Evolutionary conservation across 23 red algal species (phyloP), one percentile per base, ranked within the genome.

Genomic region (Gracilaria domingensis): DNA sequence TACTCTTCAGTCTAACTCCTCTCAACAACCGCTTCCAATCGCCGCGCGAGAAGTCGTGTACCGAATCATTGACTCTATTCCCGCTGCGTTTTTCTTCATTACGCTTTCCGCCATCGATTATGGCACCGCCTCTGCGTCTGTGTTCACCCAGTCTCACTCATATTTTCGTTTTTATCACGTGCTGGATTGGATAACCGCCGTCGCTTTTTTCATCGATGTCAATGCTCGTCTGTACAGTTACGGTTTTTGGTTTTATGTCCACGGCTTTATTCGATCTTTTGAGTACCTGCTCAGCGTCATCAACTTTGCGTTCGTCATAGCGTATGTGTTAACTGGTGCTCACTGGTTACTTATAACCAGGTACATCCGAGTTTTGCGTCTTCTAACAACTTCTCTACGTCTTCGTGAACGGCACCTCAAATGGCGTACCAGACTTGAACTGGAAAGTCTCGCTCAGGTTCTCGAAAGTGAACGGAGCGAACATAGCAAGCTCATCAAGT

Each of bases 401-500:
- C 64, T 59, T 34, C 29, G 82, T 11, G 82, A 86, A 2, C 21
- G 82, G 53, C 58, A 73, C 21, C 42, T 86, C 60, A 86, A 86
- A 73, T 69, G 62, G 66, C 59, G 44, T 20, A 73, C 82, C 25
- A 37, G 60, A n/a, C 34, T 70, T 8, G 82, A 86, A 66, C 82
- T 86, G 25, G 82, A 86, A 51, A 75, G 54, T 48, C 87, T 91
- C 35, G 87, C 55, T 13, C n/a, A 48, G 7, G 47, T 91, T 14
- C 56, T 91, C n/a, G 87, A 79, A 12, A 65, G 23, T 14, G 87
- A 91, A 50, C 33, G 64, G 28, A 80, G 73, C 37, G 87, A 91
- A 66, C 53, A 60, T 12, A 80, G 54, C 72, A 59, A 69, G 55
- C 87, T 91, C 32, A 66, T 53, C 4, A 91, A 91, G 60, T 91